Evolutionary conservation across 108 stramenopile genomes (phyloP).

Genomic region (Discostella pseudostelligera): DNA sequence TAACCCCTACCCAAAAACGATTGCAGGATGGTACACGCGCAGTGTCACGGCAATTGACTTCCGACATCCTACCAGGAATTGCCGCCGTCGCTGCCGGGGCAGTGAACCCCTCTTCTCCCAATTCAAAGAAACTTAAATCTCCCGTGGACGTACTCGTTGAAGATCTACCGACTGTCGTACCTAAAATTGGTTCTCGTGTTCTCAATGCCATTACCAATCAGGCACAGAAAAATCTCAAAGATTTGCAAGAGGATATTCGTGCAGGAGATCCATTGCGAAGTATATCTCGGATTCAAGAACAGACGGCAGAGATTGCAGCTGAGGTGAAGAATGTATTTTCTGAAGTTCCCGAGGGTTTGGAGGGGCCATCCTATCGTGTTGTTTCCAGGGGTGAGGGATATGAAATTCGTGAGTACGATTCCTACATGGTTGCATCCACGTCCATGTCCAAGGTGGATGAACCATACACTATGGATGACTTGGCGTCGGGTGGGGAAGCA

Average conservation of each 20-base stretch:
- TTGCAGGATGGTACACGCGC: conserved; percentile 80
- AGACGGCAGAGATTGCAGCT: conserved; percentile 60
- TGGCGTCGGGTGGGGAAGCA: conserved; percentile 60
- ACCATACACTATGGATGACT: conserved; percentile 51
- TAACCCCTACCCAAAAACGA: conserved; percentile 71
- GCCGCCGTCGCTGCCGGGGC: conserved; percentile 30
- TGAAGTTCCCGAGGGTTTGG: conserved; percentile 82
- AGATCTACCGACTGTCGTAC: conserved; percentile 47
- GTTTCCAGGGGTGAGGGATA: conserved; percentile 57
- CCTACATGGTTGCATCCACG: conserved; percentile 74
- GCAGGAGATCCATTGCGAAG: conserved; percentile 59
- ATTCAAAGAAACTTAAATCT: conserved; percentile 30
- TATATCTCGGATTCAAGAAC: conserved; percentile 67
- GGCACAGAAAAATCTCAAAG: conserved; percentile 62
- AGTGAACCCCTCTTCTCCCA: conserved; percentile 3
- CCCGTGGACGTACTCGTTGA: conserved; percentile 39
- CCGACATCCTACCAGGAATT: conserved; percentile 76
- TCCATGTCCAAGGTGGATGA: conserved; percentile 55
- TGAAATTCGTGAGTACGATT: conserved; percentile 86
- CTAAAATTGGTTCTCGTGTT: conserved; percentile 64
- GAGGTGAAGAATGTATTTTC: conserved; percentile 77
- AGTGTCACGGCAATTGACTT: conserved; percentile 78
- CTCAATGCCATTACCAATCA: conserved; percentile 69
- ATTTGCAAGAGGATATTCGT: conserved; percentile 66
- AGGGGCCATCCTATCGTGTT: conserved; percentile 72